Conservation (phyloP, 2,329 filamentous ascomycete genomes). For the Neonectria faginata region DNA sequence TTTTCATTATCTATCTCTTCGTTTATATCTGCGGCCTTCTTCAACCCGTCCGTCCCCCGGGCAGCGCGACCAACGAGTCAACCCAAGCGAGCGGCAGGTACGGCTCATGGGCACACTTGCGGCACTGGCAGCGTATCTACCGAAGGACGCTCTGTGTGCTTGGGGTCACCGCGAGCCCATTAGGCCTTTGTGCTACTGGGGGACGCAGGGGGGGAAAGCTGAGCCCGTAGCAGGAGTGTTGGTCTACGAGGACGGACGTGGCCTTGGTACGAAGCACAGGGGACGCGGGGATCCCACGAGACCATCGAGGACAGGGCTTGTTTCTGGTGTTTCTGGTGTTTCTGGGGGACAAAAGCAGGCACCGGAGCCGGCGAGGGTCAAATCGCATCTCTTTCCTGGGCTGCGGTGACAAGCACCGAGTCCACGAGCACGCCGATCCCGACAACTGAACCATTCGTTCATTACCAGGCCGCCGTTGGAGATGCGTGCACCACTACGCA, state of each 20-base stretch:
- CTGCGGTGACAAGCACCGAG: slow-evolving; percentile 10
- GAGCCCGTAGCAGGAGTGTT: not conserved
- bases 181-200: slow-evolving; percentile 11
- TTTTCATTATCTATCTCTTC: not conserved
- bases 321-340: not conserved
- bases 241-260: slow-evolving; percentile 3
- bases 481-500: not conserved
- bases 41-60: not conserved
- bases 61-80: slow-evolving; percentile 10
- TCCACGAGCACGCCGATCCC: slow-evolving; percentile 13
- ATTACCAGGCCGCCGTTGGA: not conserved
- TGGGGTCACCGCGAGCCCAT: not conserved
- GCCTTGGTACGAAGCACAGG: slow-evolving; percentile 1
- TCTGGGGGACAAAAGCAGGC: slow-evolving; percentile 5
- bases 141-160: slow-evolving; percentile 9
- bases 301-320: not conserved
- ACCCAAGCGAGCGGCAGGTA: slow-evolving; percentile 19
- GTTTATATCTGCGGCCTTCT: slow-evolving; percentile 9
- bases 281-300: slow-evolving; percentile 5
- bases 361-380: slow-evolving; percentile 9
- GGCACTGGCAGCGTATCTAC: slow-evolving; percentile 29
- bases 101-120: slow-evolving; percentile 26
- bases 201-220: not conserved
- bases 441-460: not conserved
- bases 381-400: slow-evolving; percentile 23